These are phyloP conservation scores for Lithohypha guttulata DNA, from an alignment of 2,329 filamentous ascomycete genomes.

Conservation along the genomic window DNA sequence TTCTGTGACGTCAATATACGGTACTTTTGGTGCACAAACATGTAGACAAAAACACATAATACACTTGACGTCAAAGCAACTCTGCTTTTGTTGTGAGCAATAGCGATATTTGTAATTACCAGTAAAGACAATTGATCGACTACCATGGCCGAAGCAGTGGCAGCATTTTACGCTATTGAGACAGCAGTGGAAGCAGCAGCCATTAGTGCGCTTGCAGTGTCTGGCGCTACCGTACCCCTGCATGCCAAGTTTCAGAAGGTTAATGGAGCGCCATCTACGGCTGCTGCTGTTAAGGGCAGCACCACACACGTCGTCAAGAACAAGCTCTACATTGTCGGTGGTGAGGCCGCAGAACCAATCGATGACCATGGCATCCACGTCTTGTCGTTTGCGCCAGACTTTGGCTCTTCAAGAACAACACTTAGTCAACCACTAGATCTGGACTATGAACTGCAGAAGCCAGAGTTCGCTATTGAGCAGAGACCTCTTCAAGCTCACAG, in stretches of 20 bases:
- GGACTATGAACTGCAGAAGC: slow-evolving; percentile 10
- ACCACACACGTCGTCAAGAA: slow-evolving; percentile 11
- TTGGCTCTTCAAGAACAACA: slow-evolving; percentile 2
- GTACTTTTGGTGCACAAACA: too few relatives aligned
- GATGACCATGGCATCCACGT: slow-evolving; percentile 7
- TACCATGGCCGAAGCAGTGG: slow-evolving; percentile 15
- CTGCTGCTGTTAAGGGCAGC: background rate
- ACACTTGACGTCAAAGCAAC: too few relatives aligned
- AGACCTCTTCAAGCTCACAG: slow-evolving; percentile 9
- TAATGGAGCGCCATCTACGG: slow-evolving; percentile 1
- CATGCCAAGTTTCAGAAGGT: slow-evolving; percentile 12
- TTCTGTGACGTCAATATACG: too few relatives aligned
- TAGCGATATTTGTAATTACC: too few relatives aligned
- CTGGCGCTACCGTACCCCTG: slow-evolving; percentile 11
- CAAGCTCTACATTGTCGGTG: slow-evolving; percentile 14
- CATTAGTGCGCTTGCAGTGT: slow-evolving; percentile 11
- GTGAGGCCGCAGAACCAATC: background rate
- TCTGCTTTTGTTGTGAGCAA: too few relatives aligned
- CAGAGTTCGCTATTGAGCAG: background rate
- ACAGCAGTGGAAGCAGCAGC: slow-evolving; percentile 14
- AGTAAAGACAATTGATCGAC: too few relatives aligned
- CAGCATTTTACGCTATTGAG: slow-evolving; percentile 16
- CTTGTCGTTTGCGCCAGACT: slow-evolving; percentile 3
- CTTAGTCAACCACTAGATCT: slow-evolving; percentile 4
- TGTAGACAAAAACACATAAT: too few relatives aligned